A percentile compares a stretch with the other conserved stretches of the same genome.
Evolutionary conservation across 2,329 filamentous ascomycete genomes (phyloP).

Genomic region (Talaromyces marneffei): DNA sequence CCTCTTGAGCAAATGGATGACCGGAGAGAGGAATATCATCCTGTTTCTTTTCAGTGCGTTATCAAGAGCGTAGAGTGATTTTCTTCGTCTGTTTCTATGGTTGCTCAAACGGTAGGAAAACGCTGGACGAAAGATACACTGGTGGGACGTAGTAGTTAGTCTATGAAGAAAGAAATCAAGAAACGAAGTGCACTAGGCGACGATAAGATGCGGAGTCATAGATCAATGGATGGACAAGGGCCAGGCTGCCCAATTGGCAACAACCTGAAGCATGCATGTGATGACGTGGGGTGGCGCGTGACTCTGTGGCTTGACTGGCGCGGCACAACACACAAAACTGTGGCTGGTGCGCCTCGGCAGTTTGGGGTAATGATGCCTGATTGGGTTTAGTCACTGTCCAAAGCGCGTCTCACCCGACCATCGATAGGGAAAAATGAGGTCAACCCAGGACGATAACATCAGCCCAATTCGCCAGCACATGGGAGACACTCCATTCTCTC

Average conservation of each 20-base stretch:
- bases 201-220: slow-evolving; percentile 13
- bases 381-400: slow-evolving; percentile 3
- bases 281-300: slow-evolving; percentile 14
- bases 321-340: slow-evolving; percentile 16
- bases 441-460: background rate
- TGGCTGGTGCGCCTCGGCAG: slow-evolving; percentile 18
- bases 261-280: slow-evolving; percentile 10
- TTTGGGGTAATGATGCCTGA: slow-evolving; percentile 3
- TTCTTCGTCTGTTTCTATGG: too few species aligned
- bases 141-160: background rate
- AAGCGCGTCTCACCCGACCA: background rate
- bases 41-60: background rate
- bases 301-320: slow-evolving; percentile 26
- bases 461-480: background rate
- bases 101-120: background rate
- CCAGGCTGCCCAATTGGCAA: slow-evolving; percentile 5
- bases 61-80: background rate
- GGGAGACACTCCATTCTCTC: background rate
- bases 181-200: background rate
- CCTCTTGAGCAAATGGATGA: slow-evolving; percentile 10
- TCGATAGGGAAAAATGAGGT: background rate
- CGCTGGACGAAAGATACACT: background rate
- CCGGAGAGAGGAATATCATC: slow-evolving; percentile 6
- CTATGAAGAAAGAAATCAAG: background rate
- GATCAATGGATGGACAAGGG: slow-evolving; percentile 1